Percentiles rank a stretch among this genome's conserved stretches.
Evolutionary conservation across 2,329 filamentous ascomycete genomes (phyloP).

Genomic region (Exophiala bonariae): DNA sequence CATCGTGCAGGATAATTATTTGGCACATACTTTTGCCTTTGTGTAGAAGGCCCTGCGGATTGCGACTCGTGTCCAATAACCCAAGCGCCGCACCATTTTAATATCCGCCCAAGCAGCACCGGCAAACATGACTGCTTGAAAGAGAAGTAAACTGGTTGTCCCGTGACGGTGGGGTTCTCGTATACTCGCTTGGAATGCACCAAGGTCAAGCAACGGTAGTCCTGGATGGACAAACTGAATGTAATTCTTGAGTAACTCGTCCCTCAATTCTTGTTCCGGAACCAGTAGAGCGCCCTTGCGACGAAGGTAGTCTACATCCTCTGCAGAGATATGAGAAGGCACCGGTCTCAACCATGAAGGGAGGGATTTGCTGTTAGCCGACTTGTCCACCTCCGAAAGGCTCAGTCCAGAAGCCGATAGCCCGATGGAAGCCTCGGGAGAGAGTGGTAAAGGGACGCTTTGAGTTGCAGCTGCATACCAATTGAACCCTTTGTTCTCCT

Average conservation of each 20-base stretch:
- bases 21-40: conserved; percentile 4
- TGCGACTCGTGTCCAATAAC: conserved; percentile 73
- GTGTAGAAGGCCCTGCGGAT: conserved; percentile 60
- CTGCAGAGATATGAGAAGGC: conserved; percentile 70
- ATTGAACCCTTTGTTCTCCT: neutral
- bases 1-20: no score
- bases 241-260: conserved; percentile 76
- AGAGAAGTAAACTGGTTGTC: conserved; percentile 78
- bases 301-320: conserved; percentile 79
- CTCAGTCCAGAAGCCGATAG: neutral
- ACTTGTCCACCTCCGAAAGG: no score
- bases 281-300: conserved; percentile 81
- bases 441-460: neutral
- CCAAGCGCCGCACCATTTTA: conserved; percentile 69
- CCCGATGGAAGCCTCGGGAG: neutral
- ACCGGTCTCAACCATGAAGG: conserved; percentile 72
- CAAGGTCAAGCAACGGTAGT: conserved; percentile 78
- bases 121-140: conserved; percentile 92
- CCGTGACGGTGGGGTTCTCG: conserved; percentile 64
- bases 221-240: conserved; percentile 88
- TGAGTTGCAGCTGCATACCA: no score
- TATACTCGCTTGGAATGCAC: conserved; percentile 57
- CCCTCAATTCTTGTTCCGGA: conserved; percentile 68
- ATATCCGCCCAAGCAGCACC: conserved; percentile 84
- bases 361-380: neutral